These are phyloP conservation scores for Agaricus sinodeliciosus DNA, from an alignment of 768 basidiomycete genomes.

Conservation along the genomic window DNA sequence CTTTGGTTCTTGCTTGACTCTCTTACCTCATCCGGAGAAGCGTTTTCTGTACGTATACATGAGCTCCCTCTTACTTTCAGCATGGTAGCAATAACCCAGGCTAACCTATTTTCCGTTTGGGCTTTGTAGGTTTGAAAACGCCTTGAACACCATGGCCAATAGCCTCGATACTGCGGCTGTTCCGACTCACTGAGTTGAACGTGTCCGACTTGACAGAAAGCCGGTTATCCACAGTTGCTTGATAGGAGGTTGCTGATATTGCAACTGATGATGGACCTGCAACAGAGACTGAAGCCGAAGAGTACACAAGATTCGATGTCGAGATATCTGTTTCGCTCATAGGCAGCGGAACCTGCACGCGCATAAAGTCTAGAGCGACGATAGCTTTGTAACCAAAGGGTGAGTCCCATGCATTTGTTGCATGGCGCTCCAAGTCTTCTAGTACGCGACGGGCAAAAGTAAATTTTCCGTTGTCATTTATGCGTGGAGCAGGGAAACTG, in stretches of 20 bases:
- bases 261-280: neutral
- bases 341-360: slow-evolving; percentile 30
- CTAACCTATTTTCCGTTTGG: slow-evolving; percentile 4
- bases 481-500: slow-evolving; percentile 49
- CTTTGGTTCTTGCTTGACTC: neutral
- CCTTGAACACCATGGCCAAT: neutral
- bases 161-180: neutral
- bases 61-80: neutral
- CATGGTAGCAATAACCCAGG: neutral
- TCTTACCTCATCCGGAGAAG: neutral
- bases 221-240: no score
- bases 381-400: slow-evolving; percentile 29
- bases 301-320: neutral
- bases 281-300: neutral
- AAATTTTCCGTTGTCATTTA: slow-evolving; percentile 17
- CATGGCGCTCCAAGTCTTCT: slow-evolving; percentile 55
- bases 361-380: slow-evolving; percentile 56
- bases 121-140: neutral
- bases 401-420: slow-evolving; percentile 51
- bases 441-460: slow-evolving; percentile 38
- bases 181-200: neutral
- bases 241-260: no score
- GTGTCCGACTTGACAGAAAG: neutral
- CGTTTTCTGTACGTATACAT: neutral
- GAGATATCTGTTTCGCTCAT: neutral